phyloP scores from a whole-genome alignment of 2,329 filamentous ascomycete species.

The Colletotrichum liriopes region DNA sequence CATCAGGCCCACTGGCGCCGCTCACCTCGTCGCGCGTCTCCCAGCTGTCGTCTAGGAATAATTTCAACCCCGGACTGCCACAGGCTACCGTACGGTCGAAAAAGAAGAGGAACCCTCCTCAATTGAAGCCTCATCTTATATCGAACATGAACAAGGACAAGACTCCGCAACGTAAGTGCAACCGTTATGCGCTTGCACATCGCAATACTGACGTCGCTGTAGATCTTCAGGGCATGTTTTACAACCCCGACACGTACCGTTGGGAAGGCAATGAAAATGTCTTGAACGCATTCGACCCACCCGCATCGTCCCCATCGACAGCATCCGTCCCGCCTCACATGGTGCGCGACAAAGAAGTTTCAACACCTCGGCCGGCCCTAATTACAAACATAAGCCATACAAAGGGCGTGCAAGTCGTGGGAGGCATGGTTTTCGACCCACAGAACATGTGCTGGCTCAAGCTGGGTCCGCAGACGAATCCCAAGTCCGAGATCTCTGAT shows the following conservation, averaged over 20 bases:
- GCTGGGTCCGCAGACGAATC: slow-evolving; percentile 67
- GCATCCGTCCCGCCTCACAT: slow-evolving; percentile 60
- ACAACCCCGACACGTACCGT: slow-evolving; percentile 87
- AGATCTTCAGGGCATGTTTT: slow-evolving; percentile 96
- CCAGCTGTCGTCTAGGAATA: slow-evolving; percentile 65
- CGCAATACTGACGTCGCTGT: slow-evolving; percentile 49
- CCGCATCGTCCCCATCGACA: slow-evolving; percentile 69
- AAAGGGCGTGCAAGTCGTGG: slow-evolving; percentile 92
- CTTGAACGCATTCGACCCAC: slow-evolving; percentile 82
- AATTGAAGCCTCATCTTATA: slow-evolving; percentile 88
- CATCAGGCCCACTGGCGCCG: slow-evolving; percentile 69
- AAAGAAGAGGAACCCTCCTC: slow-evolving; percentile 71
- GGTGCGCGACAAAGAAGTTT: slow-evolving; percentile 69
- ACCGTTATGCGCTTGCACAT: not conserved
- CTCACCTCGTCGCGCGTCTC: slow-evolving; percentile 69
- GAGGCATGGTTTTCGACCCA: slow-evolving; percentile 99
- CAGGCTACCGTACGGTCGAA: slow-evolving; percentile 65
- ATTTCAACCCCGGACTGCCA: slow-evolving; percentile 62
- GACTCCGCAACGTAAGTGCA: slow-evolving; percentile 82
- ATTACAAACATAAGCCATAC: slow-evolving; percentile 91
- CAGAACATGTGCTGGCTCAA: slow-evolving; percentile 99
- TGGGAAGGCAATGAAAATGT: slow-evolving; percentile 98
- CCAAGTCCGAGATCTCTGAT: slow-evolving; percentile 67
- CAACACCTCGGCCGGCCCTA: slow-evolving; percentile 80
- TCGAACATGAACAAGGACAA: slow-evolving; percentile 83